A percentile compares a stretch with the other conserved stretches of the same genome.
Evolutionary conservation across 2,329 filamentous ascomycete genomes (phyloP).

Genomic region (Pezicula radicicola): DNA sequence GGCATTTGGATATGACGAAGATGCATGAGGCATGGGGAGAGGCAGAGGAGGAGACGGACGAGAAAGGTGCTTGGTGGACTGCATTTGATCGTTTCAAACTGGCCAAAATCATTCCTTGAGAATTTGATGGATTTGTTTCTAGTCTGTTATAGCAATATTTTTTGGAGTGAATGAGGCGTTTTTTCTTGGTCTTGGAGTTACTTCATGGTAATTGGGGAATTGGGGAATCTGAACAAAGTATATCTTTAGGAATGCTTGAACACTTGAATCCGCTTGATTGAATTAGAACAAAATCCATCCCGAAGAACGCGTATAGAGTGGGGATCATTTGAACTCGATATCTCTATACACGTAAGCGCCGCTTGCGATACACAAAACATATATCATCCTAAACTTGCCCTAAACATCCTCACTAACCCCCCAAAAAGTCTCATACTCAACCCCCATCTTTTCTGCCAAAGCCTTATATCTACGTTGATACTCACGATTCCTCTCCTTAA

Average conservation of each 20-base stretch:
- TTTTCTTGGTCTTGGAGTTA: too few species aligned
- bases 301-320: too few species aligned
- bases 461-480: conserved; percentile 27
- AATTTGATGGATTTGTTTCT: background rate
- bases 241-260: too few species aligned
- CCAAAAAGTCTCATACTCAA: conserved; percentile 11
- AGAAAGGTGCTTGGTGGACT: conserved; percentile 32
- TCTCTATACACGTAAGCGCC: too few species aligned
- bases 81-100: conserved; percentile 42
- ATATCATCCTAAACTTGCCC: background rate
- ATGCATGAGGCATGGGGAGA: conserved; percentile 36
- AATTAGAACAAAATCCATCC: too few species aligned
- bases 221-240: too few species aligned
- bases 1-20: conserved; percentile 42
- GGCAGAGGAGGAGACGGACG: conserved; percentile 33
- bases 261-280: too few species aligned
- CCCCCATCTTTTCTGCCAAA: conserved; percentile 9
- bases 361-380: too few species aligned
- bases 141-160: too few species aligned
- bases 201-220: too few species aligned
- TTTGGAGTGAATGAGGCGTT: too few species aligned
- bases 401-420: conserved; percentile 5
- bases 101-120: conserved; percentile 37
- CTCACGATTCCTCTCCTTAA: conserved; percentile 29
- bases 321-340: too few species aligned